Conservation (phyloP, 306 rosid genomes). For the Prunus salicina region DNA sequence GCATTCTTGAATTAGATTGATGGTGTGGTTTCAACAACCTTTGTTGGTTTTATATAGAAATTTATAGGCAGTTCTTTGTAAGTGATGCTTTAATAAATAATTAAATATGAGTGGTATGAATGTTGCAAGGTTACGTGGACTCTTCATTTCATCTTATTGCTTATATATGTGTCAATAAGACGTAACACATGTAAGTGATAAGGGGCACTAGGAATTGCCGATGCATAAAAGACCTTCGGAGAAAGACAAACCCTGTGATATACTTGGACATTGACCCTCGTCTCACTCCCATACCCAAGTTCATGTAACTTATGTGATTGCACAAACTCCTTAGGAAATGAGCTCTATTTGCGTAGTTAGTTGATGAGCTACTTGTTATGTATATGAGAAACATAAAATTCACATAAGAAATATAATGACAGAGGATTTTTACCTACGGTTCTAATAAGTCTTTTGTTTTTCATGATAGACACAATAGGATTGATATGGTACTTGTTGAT, state of each 20-base stretch:
- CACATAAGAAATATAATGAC: neutral
- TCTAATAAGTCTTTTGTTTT: neutral
- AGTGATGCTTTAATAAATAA: neutral
- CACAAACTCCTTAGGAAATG: neutral
- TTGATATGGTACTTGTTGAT: neutral
- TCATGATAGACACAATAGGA: neutral
- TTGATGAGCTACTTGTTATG: neutral
- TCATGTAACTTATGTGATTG: neutral
- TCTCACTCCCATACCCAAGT: neutral
- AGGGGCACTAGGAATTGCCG: too few relatives aligned
- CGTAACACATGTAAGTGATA: too few relatives aligned
- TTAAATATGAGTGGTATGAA: too few relatives aligned
- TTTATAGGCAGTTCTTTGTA: neutral
- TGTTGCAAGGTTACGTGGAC: neutral
- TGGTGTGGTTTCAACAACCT: neutral
- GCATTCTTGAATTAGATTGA: neutral
- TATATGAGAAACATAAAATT: neutral
- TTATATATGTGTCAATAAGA: neutral
- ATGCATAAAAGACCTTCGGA: too few relatives aligned
- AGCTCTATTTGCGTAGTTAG: neutral
- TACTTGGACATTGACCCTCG: neutral
- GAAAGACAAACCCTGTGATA: neutral
- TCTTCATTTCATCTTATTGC: neutral
- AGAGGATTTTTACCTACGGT: neutral
- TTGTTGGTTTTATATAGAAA: neutral